Evolutionary conservation across 2,329 filamentous ascomycete genomes (phyloP).

Genomic region (Fusarium citri): DNA sequence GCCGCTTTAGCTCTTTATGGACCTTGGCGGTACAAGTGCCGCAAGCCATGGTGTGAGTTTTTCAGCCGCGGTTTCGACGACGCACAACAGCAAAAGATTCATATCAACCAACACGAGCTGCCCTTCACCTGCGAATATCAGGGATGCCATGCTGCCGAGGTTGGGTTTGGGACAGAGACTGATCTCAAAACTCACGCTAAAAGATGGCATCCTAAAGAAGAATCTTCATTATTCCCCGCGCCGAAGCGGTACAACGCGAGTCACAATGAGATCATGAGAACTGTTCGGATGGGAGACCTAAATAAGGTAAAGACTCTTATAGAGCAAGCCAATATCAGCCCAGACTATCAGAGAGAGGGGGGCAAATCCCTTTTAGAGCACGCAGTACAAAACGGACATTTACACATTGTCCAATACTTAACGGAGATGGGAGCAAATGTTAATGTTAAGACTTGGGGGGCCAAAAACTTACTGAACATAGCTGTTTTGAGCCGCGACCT

Average conservation of each 20-base stretch:
- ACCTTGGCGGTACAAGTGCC: background rate
- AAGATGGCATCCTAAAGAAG: background rate
- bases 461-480: fast-evolving
- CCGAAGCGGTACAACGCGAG: background rate
- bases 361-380: background rate
- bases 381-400: background rate
- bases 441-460: fast-evolving
- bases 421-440: background rate
- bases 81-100: background rate
- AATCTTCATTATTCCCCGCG: background rate
- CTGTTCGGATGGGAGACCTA: background rate
- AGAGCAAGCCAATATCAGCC: background rate
- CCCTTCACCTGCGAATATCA: background rate
- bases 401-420: background rate
- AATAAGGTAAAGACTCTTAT: background rate
- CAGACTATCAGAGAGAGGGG: background rate
- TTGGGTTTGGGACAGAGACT: background rate
- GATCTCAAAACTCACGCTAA: background rate
- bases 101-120: background rate
- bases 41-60: background rate
- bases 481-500: background rate
- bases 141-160: background rate
- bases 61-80: background rate
- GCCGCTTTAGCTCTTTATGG: background rate
- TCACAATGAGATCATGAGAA: fast-evolving